Percentiles rank a stretch among this genome's conserved stretches.
Conservation (phyloP, 176 grass and related monocot species). For the Olyra latifolia region DNA sequence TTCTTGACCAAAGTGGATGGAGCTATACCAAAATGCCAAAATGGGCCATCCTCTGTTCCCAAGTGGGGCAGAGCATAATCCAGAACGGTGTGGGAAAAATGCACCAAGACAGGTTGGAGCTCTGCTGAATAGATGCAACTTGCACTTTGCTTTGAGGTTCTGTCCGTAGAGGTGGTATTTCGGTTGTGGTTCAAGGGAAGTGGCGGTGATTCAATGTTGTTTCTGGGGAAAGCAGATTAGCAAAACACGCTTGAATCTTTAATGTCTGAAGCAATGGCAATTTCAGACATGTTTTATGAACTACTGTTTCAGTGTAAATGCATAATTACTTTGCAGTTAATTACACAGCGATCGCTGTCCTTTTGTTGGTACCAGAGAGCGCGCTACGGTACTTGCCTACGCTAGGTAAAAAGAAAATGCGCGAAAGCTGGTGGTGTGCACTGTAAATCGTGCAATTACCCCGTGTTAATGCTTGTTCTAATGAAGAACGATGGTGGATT, state of each 20-base stretch:
- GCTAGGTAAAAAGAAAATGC: background rate
- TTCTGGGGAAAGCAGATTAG: background rate
- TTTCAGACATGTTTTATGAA: background rate
- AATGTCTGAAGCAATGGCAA: conserved; percentile 20
- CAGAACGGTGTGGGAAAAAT: too few species aligned
- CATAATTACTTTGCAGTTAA: conserved; percentile 23
- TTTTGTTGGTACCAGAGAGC: background rate
- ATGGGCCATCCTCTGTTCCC: too few species aligned
- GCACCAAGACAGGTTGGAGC: too few species aligned
- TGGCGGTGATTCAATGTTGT: background rate
- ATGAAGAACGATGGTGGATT: background rate
- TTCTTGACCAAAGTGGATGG: too few species aligned
- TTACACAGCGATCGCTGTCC: background rate
- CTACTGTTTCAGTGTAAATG: background rate
- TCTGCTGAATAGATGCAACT: background rate
- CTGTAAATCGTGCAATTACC: background rate
- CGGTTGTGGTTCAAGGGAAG: background rate
- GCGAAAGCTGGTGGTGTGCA: background rate
- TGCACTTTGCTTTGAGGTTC: background rate
- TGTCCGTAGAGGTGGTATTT: background rate
- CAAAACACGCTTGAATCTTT: background rate
- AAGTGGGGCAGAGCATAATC: too few species aligned
- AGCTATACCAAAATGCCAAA: too few species aligned
- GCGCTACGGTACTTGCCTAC: background rate
- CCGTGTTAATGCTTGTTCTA: conserved; percentile 3